Base-by-base conservation (phyloP, 495 filamentous ascomycete species). In the Lophiotrema nucula region DNA sequence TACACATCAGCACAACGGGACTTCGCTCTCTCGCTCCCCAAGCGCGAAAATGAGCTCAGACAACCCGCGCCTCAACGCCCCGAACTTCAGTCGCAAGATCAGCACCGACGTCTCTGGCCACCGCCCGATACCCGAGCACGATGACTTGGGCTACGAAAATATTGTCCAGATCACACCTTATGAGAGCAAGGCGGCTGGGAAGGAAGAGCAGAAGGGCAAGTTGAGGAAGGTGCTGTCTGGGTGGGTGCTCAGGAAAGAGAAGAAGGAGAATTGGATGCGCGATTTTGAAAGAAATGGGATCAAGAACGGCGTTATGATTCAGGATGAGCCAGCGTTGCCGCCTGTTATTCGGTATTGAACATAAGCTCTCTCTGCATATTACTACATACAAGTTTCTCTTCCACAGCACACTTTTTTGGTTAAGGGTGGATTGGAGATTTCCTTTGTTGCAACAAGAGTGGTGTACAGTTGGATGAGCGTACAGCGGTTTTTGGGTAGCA, bases 281-380 rank as follows among this genome's bases (percentile, higher is more conserved):
- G 26, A 56, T n/a, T 48, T 68, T 13, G 65, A 70, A 51, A 56
- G 60, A 54, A 44, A 52, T 0, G 65, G 67, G 0, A 46, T 66
- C 21, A 54, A 58, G 47, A 43, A 47, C 19, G 66, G 67, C 5
- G 46, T 71, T n/a, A 52, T 69, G 62, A 22, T 66, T 15, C 53
- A 57, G 48, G 65, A 68, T 46, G 65, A 71, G 50, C 53, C 61
- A 15, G 67, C 65, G 12, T 47, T 50, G 16, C 42, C 69, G 13
- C 69, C 69, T 12, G 56, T 71, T 50, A 64, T 71, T 38, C 22
- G 65, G 39, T 71, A 69, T 54, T 71, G 37, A 67, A 47, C 41
- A 58, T n/a, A n/a, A n/a, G n/a, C n/a, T n/a, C 35, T 49, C 47
- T 3, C 22, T 18, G 13, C 24, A 19, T 64, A 47, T 25, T 51